phyloP scores from a whole-genome alignment of 2,329 filamentous ascomycete genomes.

The Aspergillus fumigatiaffinis region DNA sequence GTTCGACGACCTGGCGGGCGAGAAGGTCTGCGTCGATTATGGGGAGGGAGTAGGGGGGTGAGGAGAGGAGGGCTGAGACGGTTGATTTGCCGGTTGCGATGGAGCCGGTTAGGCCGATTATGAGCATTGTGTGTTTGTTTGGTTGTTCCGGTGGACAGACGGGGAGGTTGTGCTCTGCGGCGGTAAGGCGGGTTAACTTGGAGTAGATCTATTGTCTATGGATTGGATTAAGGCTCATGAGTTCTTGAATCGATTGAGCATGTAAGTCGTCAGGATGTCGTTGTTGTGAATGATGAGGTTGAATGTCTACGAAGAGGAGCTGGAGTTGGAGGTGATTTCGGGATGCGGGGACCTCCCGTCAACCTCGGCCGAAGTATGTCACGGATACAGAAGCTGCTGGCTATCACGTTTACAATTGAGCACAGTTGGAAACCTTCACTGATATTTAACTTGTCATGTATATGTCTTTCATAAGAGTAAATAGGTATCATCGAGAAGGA shows the following conservation, averaged over 20 bases:
- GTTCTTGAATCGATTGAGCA: background rate
- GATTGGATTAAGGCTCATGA: background rate
- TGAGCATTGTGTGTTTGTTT: conserved; percentile 61
- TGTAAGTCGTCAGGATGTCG: background rate
- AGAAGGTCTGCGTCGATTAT: conserved; percentile 92
- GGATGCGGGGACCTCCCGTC: conserved; percentile 20
- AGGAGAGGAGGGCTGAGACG: conserved; percentile 76
- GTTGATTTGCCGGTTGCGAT: conserved; percentile 99
- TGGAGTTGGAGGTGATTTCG: background rate
- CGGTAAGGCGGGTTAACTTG: too few species aligned
- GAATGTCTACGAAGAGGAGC: background rate
- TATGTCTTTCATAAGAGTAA: background rate
- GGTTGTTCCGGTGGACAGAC: background rate
- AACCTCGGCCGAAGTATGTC: conserved; percentile 16
- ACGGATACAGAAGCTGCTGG: background rate
- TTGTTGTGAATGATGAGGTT: background rate
- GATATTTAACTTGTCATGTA: background rate
- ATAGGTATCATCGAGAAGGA: background rate
- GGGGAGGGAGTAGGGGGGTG: conserved; percentile 77
- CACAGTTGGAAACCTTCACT: background rate
- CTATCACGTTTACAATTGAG: background rate
- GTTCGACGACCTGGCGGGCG: conserved; percentile 89
- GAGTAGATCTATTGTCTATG: background rate
- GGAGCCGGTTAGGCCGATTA: conserved; percentile 93
- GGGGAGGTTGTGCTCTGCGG: background rate